Base-by-base conservation (phyloP, 768 basidiomycete genomes). In the Kwoniella pini region DNA sequence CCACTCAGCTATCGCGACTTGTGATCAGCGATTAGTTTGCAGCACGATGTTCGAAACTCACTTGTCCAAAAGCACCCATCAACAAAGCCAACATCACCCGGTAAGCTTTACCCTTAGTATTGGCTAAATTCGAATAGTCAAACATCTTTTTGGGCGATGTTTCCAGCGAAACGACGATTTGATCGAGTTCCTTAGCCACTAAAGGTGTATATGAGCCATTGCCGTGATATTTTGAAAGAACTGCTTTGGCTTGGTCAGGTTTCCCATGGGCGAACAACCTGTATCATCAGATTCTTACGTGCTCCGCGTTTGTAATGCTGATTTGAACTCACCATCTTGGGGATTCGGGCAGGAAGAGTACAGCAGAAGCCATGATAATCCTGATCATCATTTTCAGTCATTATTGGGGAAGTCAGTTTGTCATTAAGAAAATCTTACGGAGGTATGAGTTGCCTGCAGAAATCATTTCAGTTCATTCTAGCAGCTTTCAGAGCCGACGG, bases 321-420 rank as follows among this genome's bases (percentile, higher is more conserved):
- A 36, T 15, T 48, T n/a, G 28, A 17, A 63, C 64, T 57, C 30
- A 60, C 68, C 69, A 71, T 58, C 69, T 48, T 10, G 69, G 69
- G 11, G 66, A 68, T 36, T 71, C 69, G 4, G 69, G 69, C 2
- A 71, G 39, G 26, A 71, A 68, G 26, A 54, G 40, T 2, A 62
- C 44, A 7, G 60, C 45, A 36, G 46, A 42, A 11, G 50, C 55
- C 45, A 71, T 55, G 33, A 65, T 62, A 2, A 27, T 13, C 1
- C 69, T 71, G 10, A 12, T 28, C 19, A 15, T 42, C 3, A 6
- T 24, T 1, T 21, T 54, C 52, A 54, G 38, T 38, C 19, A 36
- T 27, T 24, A 22, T 21, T 28, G 26, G 15, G 21, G 7, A 36
- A 21, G 11, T n/a, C 17, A 13, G 60, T 17, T 19, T 5, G 3